These are phyloP conservation scores for Paramyrothecium sp. DNA, from an alignment of 2,329 filamentous ascomycete genomes.

Conservation along the genomic window DNA sequence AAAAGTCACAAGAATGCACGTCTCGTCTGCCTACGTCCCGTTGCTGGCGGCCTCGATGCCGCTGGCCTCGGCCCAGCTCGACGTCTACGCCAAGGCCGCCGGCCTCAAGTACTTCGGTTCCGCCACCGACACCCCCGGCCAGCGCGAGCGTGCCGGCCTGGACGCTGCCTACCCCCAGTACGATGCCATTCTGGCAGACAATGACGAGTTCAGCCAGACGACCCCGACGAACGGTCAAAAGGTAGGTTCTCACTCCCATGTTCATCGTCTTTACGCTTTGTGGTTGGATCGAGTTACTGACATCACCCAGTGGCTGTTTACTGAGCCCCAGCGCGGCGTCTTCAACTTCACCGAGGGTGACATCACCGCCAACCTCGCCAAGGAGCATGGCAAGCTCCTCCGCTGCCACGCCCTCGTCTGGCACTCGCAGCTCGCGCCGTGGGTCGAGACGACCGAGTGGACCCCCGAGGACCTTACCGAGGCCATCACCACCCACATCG, in stretches of 20 bases:
- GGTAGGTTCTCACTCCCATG: slow-evolving; percentile 16
- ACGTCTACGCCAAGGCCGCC: slow-evolving; percentile 48
- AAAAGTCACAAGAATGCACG: not conserved
- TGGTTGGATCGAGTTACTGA: too few species aligned
- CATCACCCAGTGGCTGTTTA: slow-evolving; percentile 48
- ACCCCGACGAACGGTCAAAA: slow-evolving; percentile 60
- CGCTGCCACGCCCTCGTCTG: slow-evolving; percentile 52
- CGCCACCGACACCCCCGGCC: slow-evolving; percentile 51
- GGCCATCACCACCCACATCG: not conserved
- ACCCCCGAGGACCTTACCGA: not conserved
- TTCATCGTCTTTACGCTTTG: too few species aligned
- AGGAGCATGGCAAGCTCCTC: slow-evolving; percentile 41
- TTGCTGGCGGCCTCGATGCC: slow-evolving; percentile 25
- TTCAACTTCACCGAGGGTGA: slow-evolving; percentile 64
- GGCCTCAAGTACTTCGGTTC: slow-evolving; percentile 61
- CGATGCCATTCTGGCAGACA: slow-evolving; percentile 49
- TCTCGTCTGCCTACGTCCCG: not conserved
- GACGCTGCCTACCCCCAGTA: slow-evolving; percentile 53
- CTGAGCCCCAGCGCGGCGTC: slow-evolving; percentile 53
- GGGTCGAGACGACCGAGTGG: slow-evolving; percentile 30
- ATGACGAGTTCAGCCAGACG: slow-evolving; percentile 58
- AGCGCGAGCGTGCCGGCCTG: slow-evolving; percentile 40
- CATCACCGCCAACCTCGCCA: slow-evolving; percentile 41
- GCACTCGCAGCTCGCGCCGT: slow-evolving; percentile 1
- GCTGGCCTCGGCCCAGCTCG: slow-evolving; percentile 35